Evolutionary conservation across 179 eudicot species (phyloP).

Genomic region (Silene coronaria): DNA sequence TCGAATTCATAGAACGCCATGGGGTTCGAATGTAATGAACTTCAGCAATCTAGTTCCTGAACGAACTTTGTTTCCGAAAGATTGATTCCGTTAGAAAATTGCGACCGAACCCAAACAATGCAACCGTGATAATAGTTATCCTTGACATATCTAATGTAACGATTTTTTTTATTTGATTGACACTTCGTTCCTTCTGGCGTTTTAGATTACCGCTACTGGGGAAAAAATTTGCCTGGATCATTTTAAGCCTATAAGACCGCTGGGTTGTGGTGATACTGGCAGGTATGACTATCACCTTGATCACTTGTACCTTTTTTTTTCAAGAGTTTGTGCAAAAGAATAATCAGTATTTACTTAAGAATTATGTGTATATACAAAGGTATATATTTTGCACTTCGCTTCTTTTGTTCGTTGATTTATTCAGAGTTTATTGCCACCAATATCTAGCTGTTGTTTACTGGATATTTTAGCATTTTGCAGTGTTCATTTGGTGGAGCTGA

Average conservation of each 20-base stretch:
- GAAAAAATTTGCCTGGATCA: conserved; percentile 36
- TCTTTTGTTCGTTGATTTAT: background rate
- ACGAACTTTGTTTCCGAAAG: background rate
- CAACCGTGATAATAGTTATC: background rate
- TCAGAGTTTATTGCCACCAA: background rate
- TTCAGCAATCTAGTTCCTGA: too few species aligned
- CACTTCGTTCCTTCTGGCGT: background rate
- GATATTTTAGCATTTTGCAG: conserved; percentile 36
- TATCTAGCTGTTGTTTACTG: background rate
- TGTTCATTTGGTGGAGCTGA: conserved; percentile 93
- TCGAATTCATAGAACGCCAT: too few species aligned
- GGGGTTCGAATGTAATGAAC: too few species aligned
- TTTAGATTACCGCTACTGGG: conserved; percentile 37
- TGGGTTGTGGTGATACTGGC: conserved; percentile 56
- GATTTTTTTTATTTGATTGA: conserved; percentile 2
- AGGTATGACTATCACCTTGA: conserved; percentile 26
- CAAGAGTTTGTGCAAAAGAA: conserved; percentile 3
- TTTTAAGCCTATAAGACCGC: conserved; percentile 48
- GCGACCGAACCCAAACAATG: background rate
- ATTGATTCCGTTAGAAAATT: background rate
- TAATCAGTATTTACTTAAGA: conserved; percentile 22
- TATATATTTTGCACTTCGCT: background rate
- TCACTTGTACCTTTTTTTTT: background rate
- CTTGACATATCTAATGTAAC: background rate
- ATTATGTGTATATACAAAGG: background rate